These are phyloP conservation scores for Acidomyces sp. DNA, from an alignment of 495 filamentous ascomycete genomes.

Conservation along the genomic window DNA sequence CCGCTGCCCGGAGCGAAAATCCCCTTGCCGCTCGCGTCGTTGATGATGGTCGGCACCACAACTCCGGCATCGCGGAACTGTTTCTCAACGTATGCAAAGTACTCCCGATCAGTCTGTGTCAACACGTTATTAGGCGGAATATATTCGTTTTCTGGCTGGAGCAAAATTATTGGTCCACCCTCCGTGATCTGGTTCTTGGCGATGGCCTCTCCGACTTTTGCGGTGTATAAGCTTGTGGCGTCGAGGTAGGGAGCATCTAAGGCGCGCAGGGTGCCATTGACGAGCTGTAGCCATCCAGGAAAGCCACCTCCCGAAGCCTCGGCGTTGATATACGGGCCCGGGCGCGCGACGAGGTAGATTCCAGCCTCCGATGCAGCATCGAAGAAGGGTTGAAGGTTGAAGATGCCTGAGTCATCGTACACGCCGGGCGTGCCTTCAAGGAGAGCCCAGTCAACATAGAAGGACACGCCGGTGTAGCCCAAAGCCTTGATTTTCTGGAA, in stretches of 20 bases:
- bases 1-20: conserved; percentile 50
- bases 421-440: conserved; percentile 58
- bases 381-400: conserved; percentile 58
- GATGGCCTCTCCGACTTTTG: conserved; percentile 46
- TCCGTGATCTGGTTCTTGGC: conserved; percentile 67
- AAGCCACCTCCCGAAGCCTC: conserved; percentile 49
- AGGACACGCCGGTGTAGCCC: conserved; percentile 63
- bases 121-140: conserved; percentile 18
- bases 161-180: conserved; percentile 61
- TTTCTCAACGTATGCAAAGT: conserved; percentile 58
- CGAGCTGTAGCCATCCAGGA: conserved; percentile 42
- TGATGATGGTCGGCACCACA: conserved; percentile 61
- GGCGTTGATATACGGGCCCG: conserved; percentile 59
- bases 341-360: conserved; percentile 61
- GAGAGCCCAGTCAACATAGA: conserved; percentile 47
- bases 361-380: conserved; percentile 53
- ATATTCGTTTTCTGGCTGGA: conserved; percentile 75
- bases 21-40: conserved; percentile 49
- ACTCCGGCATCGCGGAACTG: conserved; percentile 56
- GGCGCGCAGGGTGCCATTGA: conserved; percentile 49
- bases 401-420: conserved; percentile 56
- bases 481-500: conserved; percentile 70
- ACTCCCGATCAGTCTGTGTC: conserved; percentile 40
- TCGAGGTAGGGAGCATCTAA: conserved; percentile 46
- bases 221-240: conserved; percentile 50